Evolutionary conservation across 768 basidiomycete species (phyloP), one percentile per base, ranked within the genome.

Genomic region (Exidia glandulosa): DNA sequence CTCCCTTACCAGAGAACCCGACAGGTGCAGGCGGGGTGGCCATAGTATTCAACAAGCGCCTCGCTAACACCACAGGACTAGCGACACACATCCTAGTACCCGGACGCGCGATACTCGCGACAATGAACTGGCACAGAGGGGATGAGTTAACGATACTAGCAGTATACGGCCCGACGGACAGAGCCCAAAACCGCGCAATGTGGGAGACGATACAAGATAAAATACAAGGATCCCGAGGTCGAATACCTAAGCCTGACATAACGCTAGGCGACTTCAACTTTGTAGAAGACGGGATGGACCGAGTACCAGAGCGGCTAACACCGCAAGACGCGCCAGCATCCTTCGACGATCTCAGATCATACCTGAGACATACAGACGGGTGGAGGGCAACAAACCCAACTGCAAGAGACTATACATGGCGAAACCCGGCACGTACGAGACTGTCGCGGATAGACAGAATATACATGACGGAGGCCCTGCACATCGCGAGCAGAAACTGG

Each of bases 231-330:
- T 7, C 34, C 7, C 63, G 0, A 64, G 66, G 6, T 41, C 59
- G 10, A 0, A n/a, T 56, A 0, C 62, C 48, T 0, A 36, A 36
- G 3, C 66, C 66, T 0, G 63, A 66, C 33, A 31, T 64, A 2
- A 19, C 67, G 1, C 56, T 60, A 2, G 66, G 63, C 0, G 66
- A 68, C 57, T 60, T 60, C 36, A 67, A 68, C 29, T 58, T 67
- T 7, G 64, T 67, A 3, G 61, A 67, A 45, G 65, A 67, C 13
- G 32, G 10, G 0, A 57, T 67, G 16, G 67, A 68, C 45, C 48
- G 65, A 0, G 27, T 63, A 6, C 66, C 67, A 31, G 36, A 25
- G n/a, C 57, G 10, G 61, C 52, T 25, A 48, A 19, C 12, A 14
- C 7, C 16, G 12, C 16, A 19, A 5, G 41, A 45, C 16, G 41